A percentile compares a stretch with the other conserved stretches of the same genome.
Evolutionary conservation across 2,329 filamentous ascomycete genomes (phyloP).

Genomic region (Colletotrichum musae): DNA sequence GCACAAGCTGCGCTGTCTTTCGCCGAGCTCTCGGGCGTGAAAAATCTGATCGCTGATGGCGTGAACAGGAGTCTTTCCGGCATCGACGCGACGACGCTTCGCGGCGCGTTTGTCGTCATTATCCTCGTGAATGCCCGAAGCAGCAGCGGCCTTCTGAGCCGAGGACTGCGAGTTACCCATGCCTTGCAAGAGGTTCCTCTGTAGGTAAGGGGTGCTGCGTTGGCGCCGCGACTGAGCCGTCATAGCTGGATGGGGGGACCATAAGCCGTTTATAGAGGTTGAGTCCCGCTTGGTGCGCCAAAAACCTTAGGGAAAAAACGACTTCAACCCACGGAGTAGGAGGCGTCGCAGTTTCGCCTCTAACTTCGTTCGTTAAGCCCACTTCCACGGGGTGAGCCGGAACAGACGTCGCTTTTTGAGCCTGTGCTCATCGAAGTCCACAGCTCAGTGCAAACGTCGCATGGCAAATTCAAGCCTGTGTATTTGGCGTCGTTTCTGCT

Average conservation of each 20-base stretch:
- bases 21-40: slow-evolving; percentile 49
- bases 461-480: not conserved
- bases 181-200: slow-evolving; percentile 63
- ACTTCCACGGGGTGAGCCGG: slow-evolving; percentile 31
- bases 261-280: slow-evolving; percentile 31
- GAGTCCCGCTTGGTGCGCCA: slow-evolving; percentile 30
- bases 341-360: slow-evolving; percentile 9
- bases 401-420: slow-evolving; percentile 11
- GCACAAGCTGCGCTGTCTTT: slow-evolving; percentile 60
- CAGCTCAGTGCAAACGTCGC: not conserved
- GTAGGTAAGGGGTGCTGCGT: slow-evolving; percentile 67
- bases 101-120: slow-evolving; percentile 56
- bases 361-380: slow-evolving; percentile 35
- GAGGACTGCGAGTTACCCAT: slow-evolving; percentile 62
- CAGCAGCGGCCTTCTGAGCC: slow-evolving; percentile 52
- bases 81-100: slow-evolving; percentile 66
- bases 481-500: not conserved
- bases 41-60: slow-evolving; percentile 52
- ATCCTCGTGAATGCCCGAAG: slow-evolving; percentile 52
- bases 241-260: slow-evolving; percentile 60
- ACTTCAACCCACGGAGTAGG: slow-evolving; percentile 21
- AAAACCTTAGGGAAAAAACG: slow-evolving; percentile 16
- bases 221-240: slow-evolving; percentile 61
- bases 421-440: slow-evolving; percentile 26
- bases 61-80: slow-evolving; percentile 49